Percentiles rank a stretch among this genome's conserved stretches.
phyloP scores from a whole-genome alignment of 345 rosid species.

The Eucalyptus melliodora region DNA sequence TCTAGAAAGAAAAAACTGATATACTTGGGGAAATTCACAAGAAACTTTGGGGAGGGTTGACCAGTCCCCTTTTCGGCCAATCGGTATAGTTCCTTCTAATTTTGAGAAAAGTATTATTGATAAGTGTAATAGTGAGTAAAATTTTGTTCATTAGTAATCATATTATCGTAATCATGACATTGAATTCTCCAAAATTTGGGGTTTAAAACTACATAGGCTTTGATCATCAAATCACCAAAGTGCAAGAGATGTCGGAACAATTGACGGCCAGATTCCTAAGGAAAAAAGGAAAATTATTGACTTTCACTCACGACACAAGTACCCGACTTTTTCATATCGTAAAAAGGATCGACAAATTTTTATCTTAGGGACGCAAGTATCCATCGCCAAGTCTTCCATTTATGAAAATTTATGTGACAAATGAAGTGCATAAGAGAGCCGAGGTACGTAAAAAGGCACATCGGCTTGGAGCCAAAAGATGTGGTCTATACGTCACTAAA shows the following conservation, averaged over 20 bases:
- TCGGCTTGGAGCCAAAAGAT: background rate
- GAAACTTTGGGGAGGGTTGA: too few species aligned
- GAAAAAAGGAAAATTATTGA: background rate
- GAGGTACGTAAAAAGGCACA: background rate
- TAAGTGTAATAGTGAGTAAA: too few species aligned
- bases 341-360: background rate
- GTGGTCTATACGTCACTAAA: background rate
- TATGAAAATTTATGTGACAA: background rate
- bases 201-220: background rate
- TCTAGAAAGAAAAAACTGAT: background rate
- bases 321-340: background rate
- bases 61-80: too few species aligned
- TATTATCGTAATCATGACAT: too few species aligned
- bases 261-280: background rate
- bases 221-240: background rate
- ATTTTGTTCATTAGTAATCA: too few species aligned
- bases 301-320: too few species aligned
- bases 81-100: rapidly evolving
- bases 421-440: background rate
- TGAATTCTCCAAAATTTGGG: too few species aligned
- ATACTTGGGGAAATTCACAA: too few species aligned
- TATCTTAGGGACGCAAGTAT: background rate
- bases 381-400: background rate
- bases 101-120: too few species aligned
- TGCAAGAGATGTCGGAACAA: background rate